These are phyloP conservation scores for Raffaelea ambrosiae DNA, from an alignment of 2,329 filamentous ascomycete species.

Conservation along the genomic window DNA sequence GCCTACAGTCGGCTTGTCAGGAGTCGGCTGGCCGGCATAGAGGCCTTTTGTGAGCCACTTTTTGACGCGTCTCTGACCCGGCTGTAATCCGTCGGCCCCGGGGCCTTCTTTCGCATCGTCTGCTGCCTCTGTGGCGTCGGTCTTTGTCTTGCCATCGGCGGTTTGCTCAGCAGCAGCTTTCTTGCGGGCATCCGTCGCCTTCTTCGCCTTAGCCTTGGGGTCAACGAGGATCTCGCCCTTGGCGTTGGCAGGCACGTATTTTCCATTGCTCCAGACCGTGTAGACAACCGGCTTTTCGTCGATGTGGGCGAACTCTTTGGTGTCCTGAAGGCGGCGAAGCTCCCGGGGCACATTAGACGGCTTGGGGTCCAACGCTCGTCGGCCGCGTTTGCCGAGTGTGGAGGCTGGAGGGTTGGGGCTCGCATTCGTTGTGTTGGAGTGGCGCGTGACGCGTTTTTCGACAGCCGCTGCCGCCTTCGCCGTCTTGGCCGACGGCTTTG, in stretches of 20 bases:
- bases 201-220: slow-evolving; percentile 12
- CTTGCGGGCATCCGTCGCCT: slow-evolving; percentile 10
- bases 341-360: slow-evolving; percentile 32
- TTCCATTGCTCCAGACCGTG: slow-evolving; percentile 58
- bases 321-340: slow-evolving; percentile 50
- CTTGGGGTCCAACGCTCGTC: slow-evolving; percentile 30
- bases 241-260: slow-evolving; percentile 38
- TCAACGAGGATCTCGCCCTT: slow-evolving; percentile 25
- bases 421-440: slow-evolving; percentile 32
- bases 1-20: slow-evolving; percentile 36
- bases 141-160: slow-evolving; percentile 14
- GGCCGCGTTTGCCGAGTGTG: slow-evolving; percentile 51
- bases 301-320: slow-evolving; percentile 52
- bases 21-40: slow-evolving; percentile 70
- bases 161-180: slow-evolving; percentile 1
- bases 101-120: slow-evolving; percentile 11
- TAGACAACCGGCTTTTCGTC: slow-evolving; percentile 49
- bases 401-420: slow-evolving; percentile 35
- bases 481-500: not conserved
- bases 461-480: not conserved
- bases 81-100: slow-evolving; percentile 19
- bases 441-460: slow-evolving; percentile 33
- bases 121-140: slow-evolving; percentile 14
- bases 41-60: slow-evolving; percentile 76
- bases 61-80: slow-evolving; percentile 49